Conservation (phyloP, 345 rosid genomes). For the Aquilaria yunnanensis region DNA sequence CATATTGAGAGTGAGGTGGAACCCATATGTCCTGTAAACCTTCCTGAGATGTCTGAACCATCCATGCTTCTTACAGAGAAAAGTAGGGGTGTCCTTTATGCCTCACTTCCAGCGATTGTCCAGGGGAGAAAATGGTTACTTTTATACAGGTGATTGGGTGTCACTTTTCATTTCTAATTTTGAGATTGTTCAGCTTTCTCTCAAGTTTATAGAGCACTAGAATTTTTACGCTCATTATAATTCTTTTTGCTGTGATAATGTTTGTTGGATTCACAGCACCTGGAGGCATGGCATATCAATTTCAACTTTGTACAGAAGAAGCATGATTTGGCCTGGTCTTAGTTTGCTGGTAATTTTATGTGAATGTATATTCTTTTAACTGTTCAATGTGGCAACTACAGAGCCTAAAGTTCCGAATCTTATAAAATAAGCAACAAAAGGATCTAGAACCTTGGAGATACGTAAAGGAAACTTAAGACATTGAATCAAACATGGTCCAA, state of each 20-base stretch:
- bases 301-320: constrained; percentile 84
- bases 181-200: not conserved
- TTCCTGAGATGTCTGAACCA: constrained; percentile 70
- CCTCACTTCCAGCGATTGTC: constrained; percentile 79
- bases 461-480: no score
- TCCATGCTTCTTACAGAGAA: constrained; percentile 74
- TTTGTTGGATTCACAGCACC: constrained; percentile 44
- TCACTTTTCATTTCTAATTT: not conserved
- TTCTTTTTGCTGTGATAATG: constrained; percentile 3
- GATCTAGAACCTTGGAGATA: no score
- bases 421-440: not conserved
- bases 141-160: constrained; percentile 66
- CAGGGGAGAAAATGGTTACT: constrained; percentile 93
- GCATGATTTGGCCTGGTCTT: constrained; percentile 93
- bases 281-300: constrained; percentile 98
- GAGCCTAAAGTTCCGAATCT: not conserved
- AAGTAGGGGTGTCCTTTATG: constrained; percentile 48
- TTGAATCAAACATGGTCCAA: no score
- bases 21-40: constrained; percentile 25
- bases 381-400: not conserved
- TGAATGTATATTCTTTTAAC: not conserved
- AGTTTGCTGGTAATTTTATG: constrained; percentile 66
- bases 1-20: constrained; percentile 30
- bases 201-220: not conserved
- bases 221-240: not conserved